A percentile compares a stretch with the other conserved stretches of the same genome.
Conservation (phyloP, 495 filamentous ascomycete species). For the Pseudomonodictys pantanalensis region DNA sequence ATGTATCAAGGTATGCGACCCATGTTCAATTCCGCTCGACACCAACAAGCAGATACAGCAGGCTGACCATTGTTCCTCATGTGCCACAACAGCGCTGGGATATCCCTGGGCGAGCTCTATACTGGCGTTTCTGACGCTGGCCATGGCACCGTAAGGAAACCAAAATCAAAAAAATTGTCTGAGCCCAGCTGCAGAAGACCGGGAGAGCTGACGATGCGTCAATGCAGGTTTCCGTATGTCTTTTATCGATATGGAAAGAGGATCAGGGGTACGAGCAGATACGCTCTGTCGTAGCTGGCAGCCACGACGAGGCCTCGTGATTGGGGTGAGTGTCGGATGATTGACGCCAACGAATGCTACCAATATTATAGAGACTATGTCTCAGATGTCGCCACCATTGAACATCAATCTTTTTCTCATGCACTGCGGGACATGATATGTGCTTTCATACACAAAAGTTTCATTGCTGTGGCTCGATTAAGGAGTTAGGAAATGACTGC, state of each 20-base stretch:
- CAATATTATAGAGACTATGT: no score
- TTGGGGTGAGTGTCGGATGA: background rate
- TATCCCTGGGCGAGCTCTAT: slow-evolving; percentile 41
- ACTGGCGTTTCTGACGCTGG: slow-evolving; percentile 45
- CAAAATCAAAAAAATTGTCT: slow-evolving; percentile 1
- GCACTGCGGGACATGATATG: no score
- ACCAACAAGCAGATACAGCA: slow-evolving; percentile 27
- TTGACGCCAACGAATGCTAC: background rate
- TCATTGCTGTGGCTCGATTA: background rate
- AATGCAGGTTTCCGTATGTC: slow-evolving; percentile 14
- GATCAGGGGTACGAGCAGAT: slow-evolving; percentile 11
- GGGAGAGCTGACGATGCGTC: slow-evolving; percentile 12
- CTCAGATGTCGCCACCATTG: no score
- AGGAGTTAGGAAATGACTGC: background rate
- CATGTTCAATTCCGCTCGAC: slow-evolving; percentile 15
- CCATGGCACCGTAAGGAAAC: slow-evolving; percentile 39
- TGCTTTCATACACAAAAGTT: no score
- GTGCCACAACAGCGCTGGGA: slow-evolving; percentile 16
- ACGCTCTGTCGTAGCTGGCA: background rate
- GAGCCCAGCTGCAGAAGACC: slow-evolving; percentile 11
- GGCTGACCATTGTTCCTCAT: slow-evolving; percentile 4
- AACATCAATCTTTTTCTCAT: no score
- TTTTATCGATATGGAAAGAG: slow-evolving; percentile 15
- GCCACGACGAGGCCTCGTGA: slow-evolving; percentile 2
- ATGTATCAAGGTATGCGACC: slow-evolving; percentile 36